phyloP scores from a whole-genome alignment of 1,139 yeast species.

The Geotrichum reessii region DNA sequence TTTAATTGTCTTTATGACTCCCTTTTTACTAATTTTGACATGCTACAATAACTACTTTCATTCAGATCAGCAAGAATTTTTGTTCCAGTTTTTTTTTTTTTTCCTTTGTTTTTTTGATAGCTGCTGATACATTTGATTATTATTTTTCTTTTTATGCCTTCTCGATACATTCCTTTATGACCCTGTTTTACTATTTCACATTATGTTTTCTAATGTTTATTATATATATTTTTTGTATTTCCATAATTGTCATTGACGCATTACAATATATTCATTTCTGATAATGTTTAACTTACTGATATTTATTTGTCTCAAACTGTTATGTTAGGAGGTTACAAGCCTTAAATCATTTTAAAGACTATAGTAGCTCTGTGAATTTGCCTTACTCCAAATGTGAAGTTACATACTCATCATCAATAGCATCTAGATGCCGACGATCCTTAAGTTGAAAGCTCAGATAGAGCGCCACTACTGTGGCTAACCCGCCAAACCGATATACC shows the following conservation, averaged over 20 bases:
- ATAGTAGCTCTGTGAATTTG: not conserved
- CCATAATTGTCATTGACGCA: not conserved
- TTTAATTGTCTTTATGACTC: not conserved
- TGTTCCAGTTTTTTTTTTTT: not conserved
- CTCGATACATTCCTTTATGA: slow-evolving; percentile 3
- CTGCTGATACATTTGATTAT: not conserved
- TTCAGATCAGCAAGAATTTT: not conserved
- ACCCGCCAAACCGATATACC: slow-evolving; percentile 47
- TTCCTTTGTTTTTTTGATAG: not conserved
- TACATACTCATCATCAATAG: not conserved
- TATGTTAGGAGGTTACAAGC: not conserved
- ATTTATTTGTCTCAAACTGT: not conserved
- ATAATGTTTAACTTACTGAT: not conserved
- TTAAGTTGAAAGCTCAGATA: slow-evolving; percentile 36
- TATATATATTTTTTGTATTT: not conserved
- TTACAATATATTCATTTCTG: not conserved
- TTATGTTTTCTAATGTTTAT: slow-evolving; percentile 1
- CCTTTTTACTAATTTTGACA: not conserved
- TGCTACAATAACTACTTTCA: not conserved
- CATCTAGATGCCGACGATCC: slow-evolving; percentile 1
- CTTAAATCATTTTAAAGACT: not conserved
- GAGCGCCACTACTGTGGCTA: slow-evolving; percentile 42
- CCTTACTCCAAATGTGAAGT: not conserved
- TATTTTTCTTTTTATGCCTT: not conserved
- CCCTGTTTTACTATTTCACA: not conserved